Evolutionary conservation across 805 yeast genomes (phyloP), one percentile per base, ranked within the genome.

Genomic region (Yarrowia divulgata): DNA sequence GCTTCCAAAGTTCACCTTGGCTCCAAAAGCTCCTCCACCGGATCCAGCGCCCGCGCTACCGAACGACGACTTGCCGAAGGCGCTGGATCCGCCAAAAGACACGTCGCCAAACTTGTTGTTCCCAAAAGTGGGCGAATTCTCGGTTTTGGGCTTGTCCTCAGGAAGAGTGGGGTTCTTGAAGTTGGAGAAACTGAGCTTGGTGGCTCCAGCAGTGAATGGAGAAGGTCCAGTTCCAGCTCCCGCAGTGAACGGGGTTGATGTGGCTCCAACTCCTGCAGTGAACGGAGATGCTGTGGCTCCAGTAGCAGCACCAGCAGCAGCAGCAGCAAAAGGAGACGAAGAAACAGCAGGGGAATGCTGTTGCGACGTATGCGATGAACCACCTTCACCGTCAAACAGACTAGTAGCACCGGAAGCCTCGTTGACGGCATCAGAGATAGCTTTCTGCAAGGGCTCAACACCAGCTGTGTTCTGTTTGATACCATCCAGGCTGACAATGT

Each of bases 401-500:
- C 67, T 34, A 1, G 54, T 5, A 48, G 74, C 73, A 18, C 52
- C 46, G n/a, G 67, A 34, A 70, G 68, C 68, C 34, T 54, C 66
- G 18, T 55, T 54, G 6, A 68, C 68, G 3, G 39, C 64, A 4
- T 48, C 60, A n/a, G 32, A 8, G 12, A 32, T n/a, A 8, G 60
- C 69, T 5, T 70, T 55, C 42, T 70, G 45, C n/a, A 46, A 18
- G 6, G 69, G 64, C 29, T 73, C 72, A 37, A 80, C 71, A 70
- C 75, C 72, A 72, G 77, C 75, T 8, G 70, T 52, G 32, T 50
- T 40, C 19, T 78, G 72, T 46, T 83, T 82, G 18, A 89, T 79
- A 0, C 86, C 89, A 1, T 79, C 77, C 23, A 83, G 79, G 73
- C 88, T 86, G 76, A 87, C 87, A 0, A 91, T 73, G 77, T 89